phyloP scores from a whole-genome alignment of 2,329 filamentous ascomycete species.

The Arthroderma uncinatum region DNA sequence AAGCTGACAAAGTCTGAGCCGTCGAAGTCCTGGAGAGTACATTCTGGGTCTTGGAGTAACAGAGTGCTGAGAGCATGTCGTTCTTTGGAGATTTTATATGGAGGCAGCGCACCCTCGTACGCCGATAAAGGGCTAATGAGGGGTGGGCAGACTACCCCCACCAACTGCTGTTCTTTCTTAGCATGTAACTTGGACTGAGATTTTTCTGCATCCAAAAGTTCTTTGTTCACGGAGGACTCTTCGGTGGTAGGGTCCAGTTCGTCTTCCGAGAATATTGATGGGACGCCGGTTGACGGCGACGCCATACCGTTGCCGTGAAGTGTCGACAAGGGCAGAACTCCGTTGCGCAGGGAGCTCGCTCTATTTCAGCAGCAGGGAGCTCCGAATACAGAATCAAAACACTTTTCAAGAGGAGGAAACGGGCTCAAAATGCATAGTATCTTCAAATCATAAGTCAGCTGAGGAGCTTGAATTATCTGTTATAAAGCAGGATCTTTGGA shows the following conservation, averaged over 20 bases:
- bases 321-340: not conserved
- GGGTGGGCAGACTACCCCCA: not conserved
- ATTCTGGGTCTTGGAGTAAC: conserved; percentile 16
- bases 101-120: conserved; percentile 18
- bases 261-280: not conserved
- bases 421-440: no score
- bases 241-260: not conserved
- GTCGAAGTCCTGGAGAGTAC: conserved; percentile 13
- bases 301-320: not conserved
- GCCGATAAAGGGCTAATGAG: conserved; percentile 19
- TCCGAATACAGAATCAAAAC: not conserved
- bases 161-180: not conserved
- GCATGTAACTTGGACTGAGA: not conserved
- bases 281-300: not conserved
- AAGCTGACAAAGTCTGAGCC: conserved; percentile 34
- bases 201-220: not conserved
- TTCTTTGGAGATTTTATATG: conserved; percentile 21
- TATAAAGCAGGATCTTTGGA: no score
- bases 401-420: no score
- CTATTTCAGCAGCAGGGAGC: no score
- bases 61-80: conserved; percentile 21
- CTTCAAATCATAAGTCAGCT: no score
- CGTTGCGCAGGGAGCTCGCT: not conserved
- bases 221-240: not conserved
- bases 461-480: no score